Evolutionary conservation across 2,329 filamentous ascomycete genomes (phyloP), one percentile per base, ranked within the genome.

Genomic region (Xylaria multiplex): DNA sequence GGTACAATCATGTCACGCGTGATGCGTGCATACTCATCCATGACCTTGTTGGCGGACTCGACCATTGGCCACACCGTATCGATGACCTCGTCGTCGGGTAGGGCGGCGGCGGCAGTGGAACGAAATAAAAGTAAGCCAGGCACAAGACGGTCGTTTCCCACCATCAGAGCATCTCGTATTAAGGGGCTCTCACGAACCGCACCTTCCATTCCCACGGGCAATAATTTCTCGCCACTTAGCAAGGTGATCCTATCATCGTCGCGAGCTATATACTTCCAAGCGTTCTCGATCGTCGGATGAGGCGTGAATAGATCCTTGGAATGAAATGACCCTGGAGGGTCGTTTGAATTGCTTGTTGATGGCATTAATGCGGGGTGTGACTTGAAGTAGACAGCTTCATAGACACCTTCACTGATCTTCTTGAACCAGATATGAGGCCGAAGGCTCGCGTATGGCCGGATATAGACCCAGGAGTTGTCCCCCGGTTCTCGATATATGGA

Each of bases 21-120:
- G 16, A 83, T 79, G 46, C 80, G 81, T 0, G 80, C 79, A 64
- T 81, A 81, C n/a, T 76, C 75, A 49, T 83, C 81, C 2, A 80
- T 77, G 2, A 75, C 72, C 2, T 64, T 62, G 63, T 84, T 83
- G 27, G 80, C 80, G 2, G 74, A 66, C 45, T 79, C 72, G 11
- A 83, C 69, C 0, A 71, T 68, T 0, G 79, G 78, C 79, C 77
- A 80, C 19, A 84, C 72, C 11, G 70, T 57, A 13, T 77, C 65
- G 6, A 83, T 53, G 27, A 79, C 79, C 45, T 80, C 74, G 0
- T 75, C 69, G 5, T 79, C 75, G 6, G 71, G 67, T 30, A 80
- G 43, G 1, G 32, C 54, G 1, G 66, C 68, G 1, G 76, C 72
- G 0, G 73, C 71, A 3, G 68, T 37, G 3, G 74, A 72, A 14